Base-by-base conservation (phyloP, 2,329 filamentous ascomycete species). In the Cordyceps militaris region DNA sequence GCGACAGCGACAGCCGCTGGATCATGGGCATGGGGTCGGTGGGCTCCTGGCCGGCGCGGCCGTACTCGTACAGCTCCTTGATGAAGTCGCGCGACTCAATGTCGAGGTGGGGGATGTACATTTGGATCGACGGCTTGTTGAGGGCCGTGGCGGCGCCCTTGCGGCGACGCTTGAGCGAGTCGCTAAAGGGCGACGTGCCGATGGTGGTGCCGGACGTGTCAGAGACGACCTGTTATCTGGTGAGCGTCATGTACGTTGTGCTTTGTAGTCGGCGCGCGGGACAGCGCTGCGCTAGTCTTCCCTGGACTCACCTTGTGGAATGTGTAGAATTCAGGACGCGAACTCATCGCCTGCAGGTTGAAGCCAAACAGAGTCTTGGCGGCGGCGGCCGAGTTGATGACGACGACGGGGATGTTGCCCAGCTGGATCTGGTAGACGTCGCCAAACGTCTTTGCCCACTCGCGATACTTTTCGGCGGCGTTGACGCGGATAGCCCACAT, bases 11-110 rank as follows among this genome's bases (percentile, higher is more conserved):
- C 0, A 87, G 74, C 0, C 84, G 79, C 63, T 87, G 84, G 47
- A 87, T 86, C 79, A 86, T 84, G 0, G 84, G 82, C 81, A 86
- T 83, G 0, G 84, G 83, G 57, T 88, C 82, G 0, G 87, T 78
- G 0, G 81, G 74, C 1, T 71, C 71, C 1, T 70, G 69, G 0
- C 85, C 85, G 1, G 73, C 75, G 7, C 78, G 71, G 3, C 85
- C 84, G 60, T 85, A 81, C 21, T 76, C 74, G 58, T 81, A 74
- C 0, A 84, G 76, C 59, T 88, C 85, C 46, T 77, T 76, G 50
- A 87, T 73, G 55, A 87, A 87, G 54, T 83, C 80, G 21, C 79
- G 79, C 2, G 81, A 82, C 68, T 87, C 84, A 7, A 84, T 66
- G 51, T 87, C 83, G 1, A 88, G 72, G 62, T 85, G 82, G 0